Conservation (phyloP, 164 flowering plant species). For the Aristolochia contorta region DNA sequence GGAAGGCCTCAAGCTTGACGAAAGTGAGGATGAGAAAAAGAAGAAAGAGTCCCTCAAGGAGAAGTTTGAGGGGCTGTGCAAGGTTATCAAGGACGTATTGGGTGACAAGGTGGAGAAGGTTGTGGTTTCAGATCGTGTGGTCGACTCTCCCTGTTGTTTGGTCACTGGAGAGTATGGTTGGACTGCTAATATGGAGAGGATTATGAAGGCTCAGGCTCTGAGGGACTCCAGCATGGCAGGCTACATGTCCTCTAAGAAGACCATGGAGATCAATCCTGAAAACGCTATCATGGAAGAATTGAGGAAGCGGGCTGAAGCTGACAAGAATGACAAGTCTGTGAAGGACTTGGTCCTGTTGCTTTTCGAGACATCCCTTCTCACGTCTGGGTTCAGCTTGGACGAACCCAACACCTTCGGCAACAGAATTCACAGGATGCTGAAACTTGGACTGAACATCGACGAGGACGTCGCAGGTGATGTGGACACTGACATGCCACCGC, state of each 20-base stretch:
- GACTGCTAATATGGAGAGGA: constrained; percentile 71
- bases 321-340: constrained; percentile 58
- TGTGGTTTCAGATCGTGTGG: constrained; percentile 50
- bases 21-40: constrained; percentile 45
- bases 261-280: constrained; percentile 66
- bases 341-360: constrained; percentile 48
- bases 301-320: constrained; percentile 56
- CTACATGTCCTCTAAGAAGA: constrained; percentile 74
- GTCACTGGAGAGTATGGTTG: constrained; percentile 71
- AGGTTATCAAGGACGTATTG: constrained; percentile 45
- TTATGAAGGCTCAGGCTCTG: constrained; percentile 59
- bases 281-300: constrained; percentile 62
- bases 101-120: constrained; percentile 64
- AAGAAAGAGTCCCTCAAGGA: constrained; percentile 38
- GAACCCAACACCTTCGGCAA: constrained; percentile 47
- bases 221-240: constrained; percentile 47
- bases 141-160: constrained; percentile 60
- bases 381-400: constrained; percentile 55
- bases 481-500: constrained; percentile 4
- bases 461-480: constrained; percentile 25
- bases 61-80: constrained; percentile 47
- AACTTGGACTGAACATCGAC: constrained; percentile 50
- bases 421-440: constrained; percentile 58
- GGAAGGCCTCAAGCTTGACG: constrained; percentile 57
- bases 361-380: constrained; percentile 49